phyloP scores from a whole-genome alignment of 495 filamentous ascomycete genomes.

The Parachaetomium inaequale region DNA sequence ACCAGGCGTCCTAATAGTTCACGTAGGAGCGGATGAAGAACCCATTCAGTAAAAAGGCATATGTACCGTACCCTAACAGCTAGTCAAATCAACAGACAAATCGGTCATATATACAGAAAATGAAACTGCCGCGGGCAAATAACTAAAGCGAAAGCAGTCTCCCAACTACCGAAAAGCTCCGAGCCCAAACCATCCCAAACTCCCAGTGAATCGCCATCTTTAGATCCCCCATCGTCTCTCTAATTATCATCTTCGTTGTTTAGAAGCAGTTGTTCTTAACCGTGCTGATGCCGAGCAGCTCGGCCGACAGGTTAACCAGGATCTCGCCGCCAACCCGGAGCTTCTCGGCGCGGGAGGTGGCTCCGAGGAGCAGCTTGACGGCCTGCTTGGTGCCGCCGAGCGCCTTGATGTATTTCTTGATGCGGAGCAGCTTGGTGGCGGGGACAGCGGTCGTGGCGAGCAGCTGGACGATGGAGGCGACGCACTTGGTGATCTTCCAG shows the following conservation, averaged over 20 bases:
- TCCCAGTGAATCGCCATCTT: not conserved
- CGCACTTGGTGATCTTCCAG: conserved; percentile 22
- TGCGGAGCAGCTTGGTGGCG: conserved; percentile 24
- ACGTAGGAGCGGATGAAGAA: too few relatives aligned
- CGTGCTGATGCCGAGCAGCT: conserved; percentile 19
- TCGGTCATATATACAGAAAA: too few relatives aligned
- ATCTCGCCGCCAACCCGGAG: conserved; percentile 20
- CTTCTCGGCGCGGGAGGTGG: conserved; percentile 19
- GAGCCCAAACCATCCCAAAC: not conserved
- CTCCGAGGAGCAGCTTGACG: conserved; percentile 22
- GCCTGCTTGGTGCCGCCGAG: conserved; percentile 24
- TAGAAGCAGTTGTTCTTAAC: conserved; percentile 25
- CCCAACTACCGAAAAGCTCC: too few relatives aligned
- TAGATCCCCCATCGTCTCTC: not conserved
- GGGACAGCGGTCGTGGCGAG: conserved; percentile 20
- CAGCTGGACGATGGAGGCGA: conserved; percentile 19
- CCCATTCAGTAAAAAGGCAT: too few relatives aligned
- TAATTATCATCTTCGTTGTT: not conserved
- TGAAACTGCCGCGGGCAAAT: too few relatives aligned
- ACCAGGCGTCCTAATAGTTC: too few relatives aligned
- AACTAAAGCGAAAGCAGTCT: too few relatives aligned
- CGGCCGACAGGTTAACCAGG: conserved; percentile 14
- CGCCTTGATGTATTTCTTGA: conserved; percentile 28
- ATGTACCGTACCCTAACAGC: too few relatives aligned
- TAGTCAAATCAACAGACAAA: too few relatives aligned